A percentile compares a stretch with the other conserved stretches of the same genome.
These are phyloP conservation scores for Oryza australiensis DNA, from an alignment of 176 grass and related monocot species.

Conservation along the genomic window DNA sequence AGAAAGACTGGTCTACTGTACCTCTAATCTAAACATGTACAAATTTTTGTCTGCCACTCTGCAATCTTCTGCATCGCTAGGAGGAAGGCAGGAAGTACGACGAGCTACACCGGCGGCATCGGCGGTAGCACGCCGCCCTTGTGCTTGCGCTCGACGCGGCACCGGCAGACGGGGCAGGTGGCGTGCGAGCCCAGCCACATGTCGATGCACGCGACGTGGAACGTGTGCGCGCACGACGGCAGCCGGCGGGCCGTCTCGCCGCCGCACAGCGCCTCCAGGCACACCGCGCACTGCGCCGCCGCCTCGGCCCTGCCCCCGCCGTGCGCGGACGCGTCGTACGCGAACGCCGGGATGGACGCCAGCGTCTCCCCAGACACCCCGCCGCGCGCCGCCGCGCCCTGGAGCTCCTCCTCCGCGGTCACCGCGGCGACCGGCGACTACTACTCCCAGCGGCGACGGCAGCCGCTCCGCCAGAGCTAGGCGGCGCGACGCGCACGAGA, in stretches of 20 bases:
- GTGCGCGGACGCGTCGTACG: neutral
- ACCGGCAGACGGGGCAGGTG: slow-evolving; percentile 71
- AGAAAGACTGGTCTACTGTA: neutral
- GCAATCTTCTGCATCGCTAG: neutral
- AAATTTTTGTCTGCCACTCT: neutral
- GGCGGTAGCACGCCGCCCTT: neutral
- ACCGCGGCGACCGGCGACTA: neutral
- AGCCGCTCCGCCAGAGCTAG: neutral
- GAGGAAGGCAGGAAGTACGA: too few relatives aligned
- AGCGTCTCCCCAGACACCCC: slow-evolving; percentile 38
- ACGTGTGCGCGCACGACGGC: slow-evolving; percentile 59
- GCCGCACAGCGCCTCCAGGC: slow-evolving; percentile 46
- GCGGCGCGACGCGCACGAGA: slow-evolving; percentile 13
- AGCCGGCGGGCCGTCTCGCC: slow-evolving; percentile 46
- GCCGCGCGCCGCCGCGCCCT: neutral
- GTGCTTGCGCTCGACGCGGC: slow-evolving; percentile 25
- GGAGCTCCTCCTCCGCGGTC: neutral
- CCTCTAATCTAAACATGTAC: slow-evolving; percentile 6
- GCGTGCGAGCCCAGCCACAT: slow-evolving; percentile 51
- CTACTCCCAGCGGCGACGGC: neutral
- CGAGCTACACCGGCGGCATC: slow-evolving; percentile 36
- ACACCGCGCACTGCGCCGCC: slow-evolving; percentile 48
- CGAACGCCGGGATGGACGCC: slow-evolving; percentile 32
- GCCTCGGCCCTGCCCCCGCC: neutral
- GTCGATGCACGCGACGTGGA: slow-evolving; percentile 69